Percentiles rank a stretch among this genome's conserved stretches.
Conservation (phyloP, 2,329 filamentous ascomycete species). For the Aspergillus sclerotialis region DNA sequence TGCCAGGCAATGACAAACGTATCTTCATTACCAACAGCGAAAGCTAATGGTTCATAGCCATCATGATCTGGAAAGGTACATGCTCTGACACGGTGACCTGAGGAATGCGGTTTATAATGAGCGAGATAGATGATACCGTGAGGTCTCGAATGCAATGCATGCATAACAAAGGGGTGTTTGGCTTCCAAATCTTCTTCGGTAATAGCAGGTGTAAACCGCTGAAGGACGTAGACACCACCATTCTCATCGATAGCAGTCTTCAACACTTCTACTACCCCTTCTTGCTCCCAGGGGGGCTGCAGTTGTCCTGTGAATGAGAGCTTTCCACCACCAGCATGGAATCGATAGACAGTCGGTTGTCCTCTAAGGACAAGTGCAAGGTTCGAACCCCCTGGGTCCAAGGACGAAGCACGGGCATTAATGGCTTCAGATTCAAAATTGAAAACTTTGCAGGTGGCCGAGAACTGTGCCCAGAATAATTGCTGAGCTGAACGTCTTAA, state of each 20-base stretch:
- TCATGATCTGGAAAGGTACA: slow-evolving; percentile 22
- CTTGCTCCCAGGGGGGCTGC: slow-evolving; percentile 14
- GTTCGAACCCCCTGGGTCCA: slow-evolving; percentile 9
- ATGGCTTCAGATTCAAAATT: slow-evolving; percentile 19
- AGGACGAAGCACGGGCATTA: slow-evolving; percentile 29
- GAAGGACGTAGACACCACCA: slow-evolving; percentile 23
- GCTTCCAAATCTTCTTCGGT: slow-evolving; percentile 13
- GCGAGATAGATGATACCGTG: slow-evolving; percentile 20
- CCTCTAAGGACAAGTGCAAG: slow-evolving; percentile 25
- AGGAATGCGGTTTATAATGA: slow-evolving; percentile 15
- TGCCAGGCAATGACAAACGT: slow-evolving; percentile 34
- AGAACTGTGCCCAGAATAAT: slow-evolving; percentile 30
- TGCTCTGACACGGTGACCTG: slow-evolving; percentile 11
- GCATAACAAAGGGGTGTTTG: slow-evolving; percentile 26
- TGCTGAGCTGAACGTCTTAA: slow-evolving; percentile 22
- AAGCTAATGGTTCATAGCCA: slow-evolving; percentile 22
- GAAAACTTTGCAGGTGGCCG: slow-evolving; percentile 23
- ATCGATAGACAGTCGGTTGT: slow-evolving; percentile 21
- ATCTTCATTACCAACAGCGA: slow-evolving; percentile 16
- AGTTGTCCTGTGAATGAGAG: slow-evolving; percentile 12
- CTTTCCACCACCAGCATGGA: slow-evolving; percentile 12
- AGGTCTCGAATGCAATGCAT: slow-evolving; percentile 18
- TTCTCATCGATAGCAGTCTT: slow-evolving; percentile 19
- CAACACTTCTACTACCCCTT: slow-evolving; percentile 25
- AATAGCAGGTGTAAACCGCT: slow-evolving; percentile 21